phyloP scores from a whole-genome alignment of 345 rosid genomes.

The Camelina neglecta region DNA sequence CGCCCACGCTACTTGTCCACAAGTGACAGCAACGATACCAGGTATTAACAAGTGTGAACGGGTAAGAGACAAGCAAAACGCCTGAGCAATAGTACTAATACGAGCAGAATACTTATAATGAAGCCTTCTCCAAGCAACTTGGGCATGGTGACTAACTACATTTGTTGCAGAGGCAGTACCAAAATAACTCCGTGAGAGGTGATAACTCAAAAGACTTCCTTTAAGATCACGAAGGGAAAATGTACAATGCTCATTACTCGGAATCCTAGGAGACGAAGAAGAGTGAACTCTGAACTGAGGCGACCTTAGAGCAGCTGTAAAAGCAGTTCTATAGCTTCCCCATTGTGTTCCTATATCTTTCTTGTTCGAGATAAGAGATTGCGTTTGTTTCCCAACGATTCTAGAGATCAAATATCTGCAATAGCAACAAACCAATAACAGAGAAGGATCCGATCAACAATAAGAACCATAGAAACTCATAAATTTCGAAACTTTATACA shows the following conservation, averaged over 20 bases:
- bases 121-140: slow-evolving; percentile 70
- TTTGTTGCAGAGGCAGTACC: slow-evolving; percentile 45
- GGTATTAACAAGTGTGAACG: slow-evolving; percentile 71
- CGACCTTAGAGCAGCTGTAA: slow-evolving; percentile 33
- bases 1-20: slow-evolving; percentile 64
- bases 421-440: slow-evolving; percentile 8
- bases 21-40: slow-evolving; percentile 57
- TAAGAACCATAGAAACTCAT: background rate
- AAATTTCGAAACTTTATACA: slow-evolving; percentile 26
- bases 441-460: slow-evolving; percentile 22
- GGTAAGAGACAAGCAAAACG: slow-evolving; percentile 77
- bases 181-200: slow-evolving; percentile 14
- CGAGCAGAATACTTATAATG: slow-evolving; percentile 48
- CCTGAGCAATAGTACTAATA: slow-evolving; percentile 76
- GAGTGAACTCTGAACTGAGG: slow-evolving; percentile 30
- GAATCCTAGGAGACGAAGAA: slow-evolving; percentile 32
- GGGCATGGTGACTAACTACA: slow-evolving; percentile 56
- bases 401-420: slow-evolving; percentile 34
- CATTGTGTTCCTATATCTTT: slow-evolving; percentile 31
- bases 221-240: slow-evolving; percentile 6
- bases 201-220: slow-evolving; percentile 25
- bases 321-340: slow-evolving; percentile 38
- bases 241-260: slow-evolving; percentile 29
- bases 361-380: slow-evolving; percentile 24
- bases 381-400: slow-evolving; percentile 32